These are phyloP conservation scores for Tillandsia fasciculata DNA, from an alignment of 176 grass and related monocot genomes.

Conservation along the genomic window DNA sequence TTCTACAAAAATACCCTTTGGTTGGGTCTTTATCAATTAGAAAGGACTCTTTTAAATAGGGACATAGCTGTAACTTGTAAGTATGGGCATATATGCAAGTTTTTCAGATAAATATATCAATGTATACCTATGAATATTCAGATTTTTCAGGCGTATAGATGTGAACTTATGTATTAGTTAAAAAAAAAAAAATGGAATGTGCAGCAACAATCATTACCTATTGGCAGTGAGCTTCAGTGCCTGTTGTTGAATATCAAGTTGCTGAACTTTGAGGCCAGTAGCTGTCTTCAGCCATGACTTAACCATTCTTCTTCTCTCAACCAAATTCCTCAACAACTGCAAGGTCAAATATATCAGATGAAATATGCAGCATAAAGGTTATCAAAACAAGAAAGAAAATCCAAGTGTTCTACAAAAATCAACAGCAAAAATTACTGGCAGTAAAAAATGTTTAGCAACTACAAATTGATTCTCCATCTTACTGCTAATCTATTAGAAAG, in stretches of 20 bases:
- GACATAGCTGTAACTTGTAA: too few relatives aligned
- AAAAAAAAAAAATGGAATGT: background rate
- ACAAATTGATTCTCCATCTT: background rate
- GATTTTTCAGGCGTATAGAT: too few relatives aligned
- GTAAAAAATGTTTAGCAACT: too few relatives aligned
- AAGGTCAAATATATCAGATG: background rate
- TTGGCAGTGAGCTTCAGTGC: slow-evolving; percentile 96
- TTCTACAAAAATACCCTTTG: too few relatives aligned
- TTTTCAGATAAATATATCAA: too few relatives aligned
- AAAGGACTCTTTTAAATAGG: too few relatives aligned
- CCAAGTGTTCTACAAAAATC: background rate
- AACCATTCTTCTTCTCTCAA: slow-evolving; percentile 93
- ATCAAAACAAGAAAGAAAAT: background rate
- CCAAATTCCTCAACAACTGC: slow-evolving; percentile 76
- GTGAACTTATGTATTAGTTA: background rate
- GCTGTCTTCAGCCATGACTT: slow-evolving; percentile 86
- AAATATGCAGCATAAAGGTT: background rate
- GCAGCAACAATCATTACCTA: slow-evolving; percentile 37
- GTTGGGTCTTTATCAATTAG: too few relatives aligned
- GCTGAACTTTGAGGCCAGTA: slow-evolving; percentile 77
- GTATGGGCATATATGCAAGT: too few relatives aligned
- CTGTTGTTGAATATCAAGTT: slow-evolving; percentile 95
- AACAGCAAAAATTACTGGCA: too few relatives aligned
- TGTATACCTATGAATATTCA: too few relatives aligned
- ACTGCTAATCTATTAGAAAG: slow-evolving; percentile 11